Evolutionary conservation across 2,329 filamentous ascomycete species (phyloP).

Genomic region (Ceratocystis huliohia): DNA sequence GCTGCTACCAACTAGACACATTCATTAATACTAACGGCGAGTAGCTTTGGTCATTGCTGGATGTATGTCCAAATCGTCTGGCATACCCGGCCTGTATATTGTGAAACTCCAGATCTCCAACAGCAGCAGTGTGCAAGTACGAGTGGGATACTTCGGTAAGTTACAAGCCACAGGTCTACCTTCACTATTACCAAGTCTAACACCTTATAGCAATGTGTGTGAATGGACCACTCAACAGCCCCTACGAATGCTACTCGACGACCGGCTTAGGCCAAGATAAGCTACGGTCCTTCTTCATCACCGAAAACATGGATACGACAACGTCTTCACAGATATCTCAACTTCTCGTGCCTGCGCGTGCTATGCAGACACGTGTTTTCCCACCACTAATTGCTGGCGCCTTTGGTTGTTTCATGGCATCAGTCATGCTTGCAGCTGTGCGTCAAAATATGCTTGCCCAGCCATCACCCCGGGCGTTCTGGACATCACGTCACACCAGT

Average conservation of each 20-base stretch:
- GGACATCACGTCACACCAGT: conserved; percentile 17
- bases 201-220: conserved; percentile 17
- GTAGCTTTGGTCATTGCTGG: conserved; percentile 19
- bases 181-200: neutral
- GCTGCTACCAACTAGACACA: neutral
- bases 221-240: conserved; percentile 14
- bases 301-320: conserved; percentile 14
- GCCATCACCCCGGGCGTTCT: conserved; percentile 13
- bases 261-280: conserved; percentile 17
- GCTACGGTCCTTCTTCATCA: conserved; percentile 18
- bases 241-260: conserved; percentile 19
- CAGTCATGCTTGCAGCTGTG: conserved; percentile 16
- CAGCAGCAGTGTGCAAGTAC: conserved; percentile 15
- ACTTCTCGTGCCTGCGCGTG: conserved; percentile 18
- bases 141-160: conserved; percentile 20
- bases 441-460: conserved; percentile 20
- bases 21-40: neutral
- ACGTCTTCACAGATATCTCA: conserved; percentile 10
- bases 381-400: conserved; percentile 18
- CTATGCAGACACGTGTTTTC: conserved; percentile 20
- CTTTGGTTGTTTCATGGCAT: conserved; percentile 19
- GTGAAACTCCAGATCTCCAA: conserved; percentile 15
- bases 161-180: neutral
- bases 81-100: conserved; percentile 19
- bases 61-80: conserved; percentile 21